Evolutionary conservation across 2,329 filamentous ascomycete genomes (phyloP).

Genomic region (Paramyrothecium roridum): DNA sequence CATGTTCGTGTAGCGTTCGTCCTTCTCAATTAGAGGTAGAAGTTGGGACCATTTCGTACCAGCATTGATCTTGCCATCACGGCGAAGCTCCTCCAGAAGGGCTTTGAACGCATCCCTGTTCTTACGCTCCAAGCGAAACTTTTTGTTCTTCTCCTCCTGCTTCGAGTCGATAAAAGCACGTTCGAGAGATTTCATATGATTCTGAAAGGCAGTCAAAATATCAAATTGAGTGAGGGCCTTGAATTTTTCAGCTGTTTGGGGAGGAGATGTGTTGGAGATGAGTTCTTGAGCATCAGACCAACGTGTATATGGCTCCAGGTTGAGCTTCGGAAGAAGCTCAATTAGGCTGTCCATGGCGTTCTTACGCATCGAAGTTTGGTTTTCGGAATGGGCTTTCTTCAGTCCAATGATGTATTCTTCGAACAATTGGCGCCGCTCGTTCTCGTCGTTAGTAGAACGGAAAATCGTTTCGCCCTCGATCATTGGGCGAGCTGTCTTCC

Average conservation of each 20-base stretch:
- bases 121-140: conserved; percentile 78
- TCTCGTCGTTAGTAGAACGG: conserved; percentile 82
- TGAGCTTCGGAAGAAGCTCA: conserved; percentile 71
- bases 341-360: conserved; percentile 82
- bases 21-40: conserved; percentile 69
- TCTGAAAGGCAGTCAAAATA: conserved; percentile 88
- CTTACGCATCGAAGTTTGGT: conserved; percentile 69
- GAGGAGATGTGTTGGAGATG: conserved; percentile 73
- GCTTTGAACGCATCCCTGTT: conserved; percentile 77
- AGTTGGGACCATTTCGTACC: conserved; percentile 88
- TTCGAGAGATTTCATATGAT: conserved; percentile 90
- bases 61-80: conserved; percentile 79
- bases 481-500: conserved; percentile 92
- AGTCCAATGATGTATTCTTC: conserved; percentile 88
- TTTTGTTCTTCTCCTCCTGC: conserved; percentile 81
- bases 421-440: conserved; percentile 84
- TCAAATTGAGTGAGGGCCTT: conserved; percentile 83
- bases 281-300: conserved; percentile 88
- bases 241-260: conserved; percentile 82
- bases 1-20: conserved; percentile 80
- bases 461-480: conserved; percentile 96
- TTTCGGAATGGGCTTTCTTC: conserved; percentile 75
- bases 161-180: conserved; percentile 86
- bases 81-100: conserved; percentile 71
- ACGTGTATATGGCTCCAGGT: conserved; percentile 88